Evolutionary conservation across 2,329 filamentous ascomycete species (phyloP).

Genomic region (Sphaerostilbella broomeana): DNA sequence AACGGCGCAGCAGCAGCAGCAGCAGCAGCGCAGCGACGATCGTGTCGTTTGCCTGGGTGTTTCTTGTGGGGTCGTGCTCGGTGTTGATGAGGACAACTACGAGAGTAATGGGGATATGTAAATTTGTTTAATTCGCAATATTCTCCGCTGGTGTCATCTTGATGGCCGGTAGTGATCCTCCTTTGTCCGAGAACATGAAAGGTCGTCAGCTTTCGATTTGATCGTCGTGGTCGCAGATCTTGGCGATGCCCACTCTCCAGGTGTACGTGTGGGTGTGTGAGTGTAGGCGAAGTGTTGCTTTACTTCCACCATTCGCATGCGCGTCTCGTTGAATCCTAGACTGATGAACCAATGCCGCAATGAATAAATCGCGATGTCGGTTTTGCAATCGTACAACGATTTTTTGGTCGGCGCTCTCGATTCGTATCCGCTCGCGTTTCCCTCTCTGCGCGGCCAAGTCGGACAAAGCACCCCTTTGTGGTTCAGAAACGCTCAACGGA

Average conservation of each 20-base stretch:
- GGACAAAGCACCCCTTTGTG: background rate
- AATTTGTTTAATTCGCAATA: slow-evolving; percentile 15
- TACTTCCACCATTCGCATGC: slow-evolving; percentile 1
- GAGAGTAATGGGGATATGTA: slow-evolving; percentile 10
- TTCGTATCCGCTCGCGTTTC: slow-evolving; percentile 10
- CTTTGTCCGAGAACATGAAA: too few relatives aligned
- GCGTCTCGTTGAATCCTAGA: background rate
- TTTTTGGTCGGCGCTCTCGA: background rate
- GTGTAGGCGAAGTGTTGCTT: background rate
- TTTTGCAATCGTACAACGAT: too few relatives aligned
- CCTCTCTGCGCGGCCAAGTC: background rate
- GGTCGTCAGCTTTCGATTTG: too few relatives aligned
- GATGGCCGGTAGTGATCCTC: slow-evolving; percentile 2
- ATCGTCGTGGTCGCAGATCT: slow-evolving; percentile 1
- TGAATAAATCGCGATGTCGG: too few relatives aligned
- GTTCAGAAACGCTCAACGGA: slow-evolving; percentile 13
- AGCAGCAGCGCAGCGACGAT: slow-evolving; percentile 12
- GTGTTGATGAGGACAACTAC: slow-evolving; percentile 13
- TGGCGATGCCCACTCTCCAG: background rate
- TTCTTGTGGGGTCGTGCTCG: slow-evolving; percentile 12
- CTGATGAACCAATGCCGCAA: background rate
- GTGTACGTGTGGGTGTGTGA: background rate
- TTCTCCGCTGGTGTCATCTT: slow-evolving; percentile 11
- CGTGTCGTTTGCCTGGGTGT: slow-evolving; percentile 18
- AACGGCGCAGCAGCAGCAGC: slow-evolving; percentile 1